Evolutionary conservation across 768 basidiomycete species (phyloP).

Genomic region (Rhizopogon vesiculosus): DNA sequence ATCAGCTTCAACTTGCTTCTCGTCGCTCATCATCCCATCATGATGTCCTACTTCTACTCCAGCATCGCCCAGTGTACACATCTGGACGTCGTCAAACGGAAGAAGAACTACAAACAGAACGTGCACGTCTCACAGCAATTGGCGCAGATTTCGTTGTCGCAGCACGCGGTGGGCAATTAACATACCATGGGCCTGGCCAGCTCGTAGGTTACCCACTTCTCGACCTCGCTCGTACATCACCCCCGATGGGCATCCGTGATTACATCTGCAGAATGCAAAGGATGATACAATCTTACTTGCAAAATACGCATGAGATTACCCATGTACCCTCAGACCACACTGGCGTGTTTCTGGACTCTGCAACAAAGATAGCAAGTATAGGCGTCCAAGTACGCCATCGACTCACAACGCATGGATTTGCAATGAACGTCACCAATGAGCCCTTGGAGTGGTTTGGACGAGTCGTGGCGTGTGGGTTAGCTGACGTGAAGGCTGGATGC

Average conservation of each 20-base stretch:
- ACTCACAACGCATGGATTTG: constrained; percentile 92
- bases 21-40: constrained; percentile 43
- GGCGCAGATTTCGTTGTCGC: constrained; percentile 88
- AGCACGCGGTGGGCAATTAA: constrained; percentile 86
- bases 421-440: constrained; percentile 82
- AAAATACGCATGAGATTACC: constrained; percentile 51
- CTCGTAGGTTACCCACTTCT: constrained; percentile 93
- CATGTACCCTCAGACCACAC: constrained; percentile 72
- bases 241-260: constrained; percentile 65
- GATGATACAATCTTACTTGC: constrained; percentile 59
- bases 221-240: constrained; percentile 77
- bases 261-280: constrained; percentile 85
- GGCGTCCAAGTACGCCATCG: constrained; percentile 95
- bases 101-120: constrained; percentile 54
- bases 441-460: constrained; percentile 82
- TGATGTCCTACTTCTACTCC: constrained; percentile 72
- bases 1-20: constrained; percentile 56
- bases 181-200: constrained; percentile 97
- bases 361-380: constrained; percentile 89
- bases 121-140: constrained; percentile 56
- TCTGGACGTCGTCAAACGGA: constrained; percentile 83
- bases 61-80: constrained; percentile 95
- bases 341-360: constrained; percentile 81
- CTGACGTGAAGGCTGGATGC: constrained; percentile 74
- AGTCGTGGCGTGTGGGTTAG: constrained; percentile 88